These are phyloP conservation scores for Alternaria alternata DNA, from an alignment of 2,329 filamentous ascomycete genomes.

Conservation along the genomic window DNA sequence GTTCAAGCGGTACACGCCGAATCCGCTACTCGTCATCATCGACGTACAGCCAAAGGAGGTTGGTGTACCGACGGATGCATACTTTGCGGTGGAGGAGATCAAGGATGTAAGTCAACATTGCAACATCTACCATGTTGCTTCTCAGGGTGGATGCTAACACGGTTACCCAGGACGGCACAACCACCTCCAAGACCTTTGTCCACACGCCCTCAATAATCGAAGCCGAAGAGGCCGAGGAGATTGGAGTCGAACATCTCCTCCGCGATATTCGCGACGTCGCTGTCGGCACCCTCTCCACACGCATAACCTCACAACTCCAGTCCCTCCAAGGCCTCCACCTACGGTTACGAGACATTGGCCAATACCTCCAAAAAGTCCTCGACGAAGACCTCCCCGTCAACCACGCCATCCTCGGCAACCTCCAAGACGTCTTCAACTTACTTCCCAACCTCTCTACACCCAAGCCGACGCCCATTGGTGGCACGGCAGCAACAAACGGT, in stretches of 20 bases:
- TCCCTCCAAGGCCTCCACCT: slow-evolving; percentile 96
- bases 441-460: slow-evolving; percentile 94
- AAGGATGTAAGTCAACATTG: slow-evolving; percentile 77
- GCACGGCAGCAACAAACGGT: slow-evolving; percentile 35
- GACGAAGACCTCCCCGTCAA: slow-evolving; percentile 93
- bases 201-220: slow-evolving; percentile 98
- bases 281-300: slow-evolving; percentile 93
- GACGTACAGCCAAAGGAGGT: slow-evolving; percentile 98
- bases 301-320: slow-evolving; percentile 96
- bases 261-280: slow-evolving; percentile 98
- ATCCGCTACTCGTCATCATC: slow-evolving; percentile 95
- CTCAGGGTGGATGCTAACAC: background rate
- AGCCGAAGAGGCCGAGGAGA: slow-evolving; percentile 98
- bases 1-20: slow-evolving; percentile 98
- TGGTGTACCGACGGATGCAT: slow-evolving; percentile 96
- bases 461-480: slow-evolving; percentile 63
- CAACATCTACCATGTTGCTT: too few species aligned
- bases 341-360: slow-evolving; percentile 91
- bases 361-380: slow-evolving; percentile 94
- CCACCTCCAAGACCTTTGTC: slow-evolving; percentile 95
- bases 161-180: slow-evolving; percentile 82
- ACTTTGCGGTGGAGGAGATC: slow-evolving; percentile 99
- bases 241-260: slow-evolving; percentile 96
- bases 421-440: slow-evolving; percentile 99
- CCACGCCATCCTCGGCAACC: slow-evolving; percentile 94